Conservation (phyloP, 768 basidiomycete species). For the Boletellus ananiceps region DNA sequence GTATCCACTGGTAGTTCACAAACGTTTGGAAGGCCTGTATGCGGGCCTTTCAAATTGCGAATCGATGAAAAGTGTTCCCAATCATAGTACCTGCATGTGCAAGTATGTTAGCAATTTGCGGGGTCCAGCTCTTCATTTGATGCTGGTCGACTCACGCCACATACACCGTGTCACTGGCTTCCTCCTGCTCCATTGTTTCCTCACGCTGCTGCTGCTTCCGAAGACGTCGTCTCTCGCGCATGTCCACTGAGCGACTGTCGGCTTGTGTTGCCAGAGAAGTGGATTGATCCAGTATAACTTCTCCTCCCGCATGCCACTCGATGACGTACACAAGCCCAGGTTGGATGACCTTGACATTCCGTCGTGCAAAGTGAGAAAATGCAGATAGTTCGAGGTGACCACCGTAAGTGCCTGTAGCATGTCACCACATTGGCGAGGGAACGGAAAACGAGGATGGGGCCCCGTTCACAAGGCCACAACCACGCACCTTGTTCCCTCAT, state of each 20-base stretch:
- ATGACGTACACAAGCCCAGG: slow-evolving; percentile 90
- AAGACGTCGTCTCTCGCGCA: slow-evolving; percentile 38
- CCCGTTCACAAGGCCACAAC: neutral
- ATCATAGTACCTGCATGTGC: slow-evolving; percentile 66
- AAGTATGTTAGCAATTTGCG: slow-evolving; percentile 10
- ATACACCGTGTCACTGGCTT: slow-evolving; percentile 52
- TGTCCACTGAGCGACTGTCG: slow-evolving; percentile 22
- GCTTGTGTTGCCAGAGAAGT: slow-evolving; percentile 26
- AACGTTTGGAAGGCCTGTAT: slow-evolving; percentile 66
- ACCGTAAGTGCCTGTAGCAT: slow-evolving; percentile 70
- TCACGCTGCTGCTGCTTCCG: slow-evolving; percentile 35
- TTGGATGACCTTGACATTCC: slow-evolving; percentile 89
- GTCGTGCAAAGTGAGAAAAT: slow-evolving; percentile 73
- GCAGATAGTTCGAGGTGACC: slow-evolving; percentile 93
- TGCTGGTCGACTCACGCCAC: slow-evolving; percentile 65
- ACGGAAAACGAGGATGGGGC: slow-evolving; percentile 8
- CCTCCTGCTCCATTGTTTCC: slow-evolving; percentile 19
- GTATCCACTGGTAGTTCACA: slow-evolving; percentile 42
- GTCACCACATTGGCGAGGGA: slow-evolving; percentile 12
- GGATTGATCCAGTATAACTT: slow-evolving; percentile 29
- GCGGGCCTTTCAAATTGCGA: slow-evolving; percentile 80
- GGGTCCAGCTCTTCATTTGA: slow-evolving; percentile 8
- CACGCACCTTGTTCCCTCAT: slow-evolving; percentile 74
- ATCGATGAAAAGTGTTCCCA: slow-evolving; percentile 97
- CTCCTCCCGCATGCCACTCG: slow-evolving; percentile 66